Evolutionary conservation across 495 filamentous ascomycete species (phyloP).

Genomic region (Penicillium lagena): DNA sequence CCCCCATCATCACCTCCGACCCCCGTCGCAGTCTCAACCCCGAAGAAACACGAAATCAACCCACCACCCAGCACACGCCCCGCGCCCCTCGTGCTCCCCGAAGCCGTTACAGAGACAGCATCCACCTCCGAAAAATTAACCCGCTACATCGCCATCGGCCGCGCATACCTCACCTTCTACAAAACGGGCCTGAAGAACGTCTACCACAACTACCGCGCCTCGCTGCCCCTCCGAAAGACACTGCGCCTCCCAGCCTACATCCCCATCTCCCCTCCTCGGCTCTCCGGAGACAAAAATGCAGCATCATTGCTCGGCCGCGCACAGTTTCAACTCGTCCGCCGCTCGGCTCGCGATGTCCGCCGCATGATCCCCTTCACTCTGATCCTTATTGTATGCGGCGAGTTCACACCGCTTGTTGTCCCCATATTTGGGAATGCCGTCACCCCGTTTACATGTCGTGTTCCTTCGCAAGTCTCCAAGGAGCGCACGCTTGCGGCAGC

Average conservation of each 20-base stretch:
- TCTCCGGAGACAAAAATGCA: not conserved
- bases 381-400: constrained; percentile 69
- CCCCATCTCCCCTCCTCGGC: constrained; percentile 29
- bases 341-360: constrained; percentile 59
- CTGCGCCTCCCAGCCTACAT: constrained; percentile 22
- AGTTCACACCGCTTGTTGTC: constrained; percentile 75
- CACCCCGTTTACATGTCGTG: constrained; percentile 73
- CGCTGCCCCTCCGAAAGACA: constrained; percentile 24
- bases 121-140: constrained; percentile 23
- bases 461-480: constrained; percentile 64
- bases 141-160: constrained; percentile 34
- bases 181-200: constrained; percentile 74
- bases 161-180: constrained; percentile 66
- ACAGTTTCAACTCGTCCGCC: constrained; percentile 60
- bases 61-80: constrained; percentile 35
- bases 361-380: constrained; percentile 72
- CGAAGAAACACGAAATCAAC: constrained; percentile 24
- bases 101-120: constrained; percentile 11
- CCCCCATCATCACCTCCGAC: constrained; percentile 6
- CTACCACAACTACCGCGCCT: constrained; percentile 43
- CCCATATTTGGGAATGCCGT: constrained; percentile 58
- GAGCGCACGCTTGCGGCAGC: constrained; percentile 44
- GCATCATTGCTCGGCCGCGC: constrained; percentile 39
- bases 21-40: constrained; percentile 1
- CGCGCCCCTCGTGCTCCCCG: constrained; percentile 22